phyloP scores from a whole-genome alignment of 192 early-diverging fungal genomes.

The Entomortierella beljakovae region DNA sequence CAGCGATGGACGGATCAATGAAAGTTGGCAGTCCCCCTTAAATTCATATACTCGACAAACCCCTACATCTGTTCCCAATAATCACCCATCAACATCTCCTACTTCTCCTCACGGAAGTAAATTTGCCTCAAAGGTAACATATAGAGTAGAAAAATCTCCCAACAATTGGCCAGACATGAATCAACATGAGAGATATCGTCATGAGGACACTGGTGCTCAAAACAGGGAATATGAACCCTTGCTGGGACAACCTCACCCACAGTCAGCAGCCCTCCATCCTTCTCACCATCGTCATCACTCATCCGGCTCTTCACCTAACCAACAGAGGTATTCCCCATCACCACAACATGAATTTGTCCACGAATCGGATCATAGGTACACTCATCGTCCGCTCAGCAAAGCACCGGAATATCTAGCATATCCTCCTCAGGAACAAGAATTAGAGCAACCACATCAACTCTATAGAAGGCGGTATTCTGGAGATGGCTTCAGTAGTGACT shows the following conservation, averaged over 20 bases:
- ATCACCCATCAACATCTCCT: no score
- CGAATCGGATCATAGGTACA: constrained; percentile 51
- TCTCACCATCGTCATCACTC: constrained; percentile 17
- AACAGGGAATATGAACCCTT: background rate
- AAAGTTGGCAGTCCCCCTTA: background rate
- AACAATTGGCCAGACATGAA: no score
- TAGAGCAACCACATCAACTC: background rate
- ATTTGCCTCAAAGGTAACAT: no score
- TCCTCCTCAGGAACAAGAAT: background rate
- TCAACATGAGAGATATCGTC: no score
- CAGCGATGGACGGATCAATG: no score
- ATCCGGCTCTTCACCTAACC: constrained; percentile 47
- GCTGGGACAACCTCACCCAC: background rate
- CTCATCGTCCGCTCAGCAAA: background rate
- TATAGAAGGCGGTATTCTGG: background rate
- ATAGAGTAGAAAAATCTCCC: no score
- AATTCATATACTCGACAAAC: background rate
- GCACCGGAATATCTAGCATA: background rate
- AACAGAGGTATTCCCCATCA: constrained; percentile 3
- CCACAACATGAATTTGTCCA: constrained; percentile 48
- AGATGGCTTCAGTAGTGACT: background rate
- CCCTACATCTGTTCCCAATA: no score
- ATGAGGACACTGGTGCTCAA: background rate
- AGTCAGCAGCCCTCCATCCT: background rate
- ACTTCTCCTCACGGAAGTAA: no score